Conservation (phyloP, 495 filamentous ascomycete species). For the Talaromyces liani region DNA sequence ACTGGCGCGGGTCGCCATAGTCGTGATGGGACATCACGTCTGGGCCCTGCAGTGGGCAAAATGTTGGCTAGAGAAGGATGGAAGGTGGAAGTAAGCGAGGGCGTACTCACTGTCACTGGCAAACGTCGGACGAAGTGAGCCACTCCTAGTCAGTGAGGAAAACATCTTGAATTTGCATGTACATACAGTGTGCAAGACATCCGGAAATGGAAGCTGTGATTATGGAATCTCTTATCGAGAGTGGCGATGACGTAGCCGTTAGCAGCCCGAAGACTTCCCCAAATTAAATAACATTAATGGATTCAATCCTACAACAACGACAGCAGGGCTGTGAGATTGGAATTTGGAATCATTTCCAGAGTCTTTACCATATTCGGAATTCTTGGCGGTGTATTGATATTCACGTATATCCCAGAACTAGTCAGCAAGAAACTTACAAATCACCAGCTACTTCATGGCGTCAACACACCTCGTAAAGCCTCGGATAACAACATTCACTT, state of each 20-base stretch:
- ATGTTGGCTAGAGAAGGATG: slow-evolving; percentile 74
- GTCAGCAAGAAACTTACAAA: not conserved
- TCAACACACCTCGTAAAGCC: not conserved
- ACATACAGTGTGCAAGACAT: not conserved
- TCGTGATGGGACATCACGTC: slow-evolving; percentile 60
- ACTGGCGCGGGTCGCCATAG: slow-evolving; percentile 77
- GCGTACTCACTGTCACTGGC: slow-evolving; percentile 58
- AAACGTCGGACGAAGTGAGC: slow-evolving; percentile 19
- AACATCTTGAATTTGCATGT: not conserved
- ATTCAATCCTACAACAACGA: not conserved
- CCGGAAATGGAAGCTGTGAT: not conserved
- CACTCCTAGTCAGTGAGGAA: not conserved
- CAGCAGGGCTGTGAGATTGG: not conserved
- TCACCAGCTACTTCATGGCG: not conserved
- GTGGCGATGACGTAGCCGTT: not conserved
- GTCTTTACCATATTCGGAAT: not conserved
- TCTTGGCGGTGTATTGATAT: not conserved
- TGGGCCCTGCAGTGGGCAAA: slow-evolving; percentile 75
- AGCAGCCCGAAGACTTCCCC: not conserved
- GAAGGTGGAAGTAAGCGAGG: slow-evolving; percentile 64
- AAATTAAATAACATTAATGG: not conserved
- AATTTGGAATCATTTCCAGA: not conserved
- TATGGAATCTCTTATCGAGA: not conserved
- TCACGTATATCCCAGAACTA: not conserved
- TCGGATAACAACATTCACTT: not conserved